A percentile compares a stretch with the other conserved stretches of the same genome.
Evolutionary conservation across 108 stramenopile genomes (phyloP).

Genomic region (Pseudonitzschia pungens): DNA sequence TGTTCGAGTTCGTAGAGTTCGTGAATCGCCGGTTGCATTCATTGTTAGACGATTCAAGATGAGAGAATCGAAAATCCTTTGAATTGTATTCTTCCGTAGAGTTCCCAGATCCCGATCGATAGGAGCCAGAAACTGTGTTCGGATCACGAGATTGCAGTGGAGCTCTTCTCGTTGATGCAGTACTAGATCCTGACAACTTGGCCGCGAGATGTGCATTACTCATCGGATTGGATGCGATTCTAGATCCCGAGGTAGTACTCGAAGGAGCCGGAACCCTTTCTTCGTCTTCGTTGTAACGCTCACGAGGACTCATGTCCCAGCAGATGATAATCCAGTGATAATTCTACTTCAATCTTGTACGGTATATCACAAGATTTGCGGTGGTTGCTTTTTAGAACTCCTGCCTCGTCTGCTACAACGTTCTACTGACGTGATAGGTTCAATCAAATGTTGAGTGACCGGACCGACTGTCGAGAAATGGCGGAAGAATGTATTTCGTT

Average conservation of each 20-base stretch:
- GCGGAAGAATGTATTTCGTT: too few species aligned
- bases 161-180: slow-evolving; percentile 16
- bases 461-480: background rate
- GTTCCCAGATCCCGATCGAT: slow-evolving; percentile 22
- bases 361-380: too few species aligned
- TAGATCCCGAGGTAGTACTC: background rate
- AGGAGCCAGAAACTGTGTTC: slow-evolving; percentile 33
- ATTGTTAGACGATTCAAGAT: slow-evolving; percentile 35
- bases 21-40: slow-evolving; percentile 36
- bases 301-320: background rate
- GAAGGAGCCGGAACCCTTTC: background rate
- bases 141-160: slow-evolving; percentile 43
- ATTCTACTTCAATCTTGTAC: background rate
- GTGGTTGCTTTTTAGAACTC: too few species aligned
- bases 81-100: slow-evolving; percentile 38
- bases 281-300: background rate
- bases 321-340: background rate
- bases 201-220: background rate
- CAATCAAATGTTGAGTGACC: background rate
- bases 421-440: background rate
- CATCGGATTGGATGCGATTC: background rate
- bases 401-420: too few species aligned
- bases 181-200: background rate
- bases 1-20: slow-evolving; percentile 18
- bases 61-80: slow-evolving; percentile 35